Percentiles rank a stretch among this genome's conserved stretches.
phyloP scores from a whole-genome alignment of 2,329 filamentous ascomycete genomes.

The Colletotrichum navitas region DNA sequence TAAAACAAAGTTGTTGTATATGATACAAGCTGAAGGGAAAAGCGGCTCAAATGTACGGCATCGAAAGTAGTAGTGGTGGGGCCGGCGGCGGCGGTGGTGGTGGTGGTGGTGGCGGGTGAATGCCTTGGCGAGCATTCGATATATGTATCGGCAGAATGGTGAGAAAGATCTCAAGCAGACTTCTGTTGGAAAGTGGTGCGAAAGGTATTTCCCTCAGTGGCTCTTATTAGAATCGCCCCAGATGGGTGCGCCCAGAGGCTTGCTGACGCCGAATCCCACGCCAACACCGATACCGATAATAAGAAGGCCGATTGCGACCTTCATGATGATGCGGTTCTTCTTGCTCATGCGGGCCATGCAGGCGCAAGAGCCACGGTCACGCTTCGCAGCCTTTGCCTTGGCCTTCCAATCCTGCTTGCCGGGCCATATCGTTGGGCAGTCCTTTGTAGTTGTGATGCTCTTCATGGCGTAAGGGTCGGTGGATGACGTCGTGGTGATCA shows the following conservation, averaged over 20 bases:
- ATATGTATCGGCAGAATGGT: background rate
- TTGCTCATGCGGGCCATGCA: constrained; percentile 66
- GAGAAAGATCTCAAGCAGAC: background rate
- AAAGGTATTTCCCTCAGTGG: background rate
- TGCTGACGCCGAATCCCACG: constrained; percentile 72
- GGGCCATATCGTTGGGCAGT: constrained; percentile 69
- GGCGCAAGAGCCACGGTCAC: constrained; percentile 61
- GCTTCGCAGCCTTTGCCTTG: constrained; percentile 69
- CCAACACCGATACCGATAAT: constrained; percentile 67
- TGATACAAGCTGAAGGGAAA: constrained; percentile 39
- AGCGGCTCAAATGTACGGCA: constrained; percentile 30
- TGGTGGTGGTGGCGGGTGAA: background rate
- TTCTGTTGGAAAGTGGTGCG: background rate
- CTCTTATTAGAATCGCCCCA: constrained; percentile 55
- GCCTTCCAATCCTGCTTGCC: constrained; percentile 70
- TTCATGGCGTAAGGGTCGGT: constrained; percentile 51
- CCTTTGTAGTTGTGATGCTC: constrained; percentile 55
- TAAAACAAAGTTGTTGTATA: constrained; percentile 33
- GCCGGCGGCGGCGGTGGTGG: background rate
- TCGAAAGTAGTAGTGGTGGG: background rate
- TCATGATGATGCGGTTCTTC: constrained; percentile 66
- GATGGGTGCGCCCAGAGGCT: constrained; percentile 69
- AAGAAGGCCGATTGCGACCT: constrained; percentile 65
- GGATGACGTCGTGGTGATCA: constrained; percentile 55
- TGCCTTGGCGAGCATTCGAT: constrained; percentile 21